Evolutionary conservation across 192 early-diverging fungal genomes (phyloP).

Genomic region (Coemansia sp.): DNA sequence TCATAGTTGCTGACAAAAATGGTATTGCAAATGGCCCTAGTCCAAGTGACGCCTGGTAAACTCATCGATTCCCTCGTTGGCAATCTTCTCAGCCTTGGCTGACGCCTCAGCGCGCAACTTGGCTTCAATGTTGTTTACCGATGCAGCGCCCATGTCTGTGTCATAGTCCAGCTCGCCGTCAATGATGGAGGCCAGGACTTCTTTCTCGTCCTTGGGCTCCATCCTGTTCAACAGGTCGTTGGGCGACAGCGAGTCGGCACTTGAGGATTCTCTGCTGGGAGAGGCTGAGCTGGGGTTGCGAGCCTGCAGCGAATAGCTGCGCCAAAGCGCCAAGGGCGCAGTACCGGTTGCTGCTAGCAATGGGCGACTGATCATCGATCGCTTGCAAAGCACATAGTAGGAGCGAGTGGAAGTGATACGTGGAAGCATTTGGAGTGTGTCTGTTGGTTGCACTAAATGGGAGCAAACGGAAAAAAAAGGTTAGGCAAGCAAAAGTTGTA

Average conservation of each 20-base stretch:
- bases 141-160: constrained; percentile 42
- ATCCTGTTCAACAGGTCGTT: constrained; percentile 40
- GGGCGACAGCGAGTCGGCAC: constrained; percentile 9
- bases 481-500: neutral
- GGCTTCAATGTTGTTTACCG: constrained; percentile 45
- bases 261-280: neutral
- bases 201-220: constrained; percentile 29
- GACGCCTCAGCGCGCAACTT: constrained; percentile 21
- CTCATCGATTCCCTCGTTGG: constrained; percentile 17
- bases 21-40: neutral
- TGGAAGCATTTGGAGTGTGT: neutral
- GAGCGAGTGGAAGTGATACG: neutral
- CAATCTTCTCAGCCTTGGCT: constrained; percentile 28
- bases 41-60: constrained; percentile 20
- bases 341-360: constrained; percentile 5
- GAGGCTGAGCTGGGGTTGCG: constrained; percentile 4
- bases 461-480: neutral
- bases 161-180: constrained; percentile 53
- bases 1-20: neutral
- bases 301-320: constrained; percentile 18
- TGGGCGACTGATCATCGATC: neutral
- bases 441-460: neutral
- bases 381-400: neutral
- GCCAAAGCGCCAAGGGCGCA: constrained; percentile 19
- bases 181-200: constrained; percentile 42